phyloP scores from a whole-genome alignment of 495 filamentous ascomycete genomes.

The Hypoxylon lenormandii region DNA sequence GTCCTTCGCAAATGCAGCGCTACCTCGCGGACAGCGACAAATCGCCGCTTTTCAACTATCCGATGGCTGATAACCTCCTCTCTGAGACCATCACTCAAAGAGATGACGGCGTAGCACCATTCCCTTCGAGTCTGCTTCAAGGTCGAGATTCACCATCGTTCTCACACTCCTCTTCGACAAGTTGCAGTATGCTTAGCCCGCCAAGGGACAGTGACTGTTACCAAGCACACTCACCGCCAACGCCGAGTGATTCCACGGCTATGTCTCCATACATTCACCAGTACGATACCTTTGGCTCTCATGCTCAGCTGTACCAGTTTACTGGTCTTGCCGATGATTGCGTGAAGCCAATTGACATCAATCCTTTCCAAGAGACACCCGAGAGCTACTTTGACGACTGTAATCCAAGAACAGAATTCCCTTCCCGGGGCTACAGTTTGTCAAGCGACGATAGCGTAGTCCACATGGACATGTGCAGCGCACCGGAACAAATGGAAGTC shows the following conservation, averaged over 20 bases:
- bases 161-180: constrained; percentile 55
- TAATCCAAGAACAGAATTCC: constrained; percentile 29
- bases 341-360: constrained; percentile 57
- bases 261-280: constrained; percentile 47
- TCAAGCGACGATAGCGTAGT: constrained; percentile 43
- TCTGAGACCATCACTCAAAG: constrained; percentile 31
- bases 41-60: constrained; percentile 44
- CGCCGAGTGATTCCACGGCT: constrained; percentile 50
- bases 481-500: constrained; percentile 18
- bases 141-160: constrained; percentile 51
- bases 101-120: constrained; percentile 32
- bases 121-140: constrained; percentile 38
- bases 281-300: constrained; percentile 40
- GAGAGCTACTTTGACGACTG: constrained; percentile 50
- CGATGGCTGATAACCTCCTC: constrained; percentile 22
- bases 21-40: constrained; percentile 49
- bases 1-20: constrained; percentile 39
- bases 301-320: constrained; percentile 45
- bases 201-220: constrained; percentile 55
- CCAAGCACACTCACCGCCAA: constrained; percentile 51
- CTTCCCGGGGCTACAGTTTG: constrained; percentile 46
- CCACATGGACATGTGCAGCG: constrained; percentile 26
- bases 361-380: constrained; percentile 48
- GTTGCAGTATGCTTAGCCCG: constrained; percentile 54
- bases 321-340: constrained; percentile 49